Evolutionary conservation across 2,329 filamentous ascomycete species (phyloP).

Genomic region (Geosmithia morbida): DNA sequence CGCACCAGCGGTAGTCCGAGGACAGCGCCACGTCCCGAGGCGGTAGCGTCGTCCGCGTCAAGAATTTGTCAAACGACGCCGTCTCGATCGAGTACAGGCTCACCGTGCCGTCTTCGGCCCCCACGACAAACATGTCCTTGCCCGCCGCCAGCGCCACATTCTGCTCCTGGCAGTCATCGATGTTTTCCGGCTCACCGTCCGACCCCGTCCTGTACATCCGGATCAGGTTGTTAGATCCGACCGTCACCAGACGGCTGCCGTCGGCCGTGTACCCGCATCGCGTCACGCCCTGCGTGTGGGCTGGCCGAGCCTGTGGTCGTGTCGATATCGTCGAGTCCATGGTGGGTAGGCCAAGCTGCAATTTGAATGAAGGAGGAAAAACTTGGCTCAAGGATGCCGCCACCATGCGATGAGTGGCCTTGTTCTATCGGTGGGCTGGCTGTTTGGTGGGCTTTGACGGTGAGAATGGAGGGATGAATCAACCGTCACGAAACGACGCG

Average conservation of each 20-base stretch:
- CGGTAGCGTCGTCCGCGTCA: slow-evolving; percentile 73
- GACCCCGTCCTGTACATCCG: slow-evolving; percentile 85
- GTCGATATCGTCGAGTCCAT: slow-evolving; percentile 18
- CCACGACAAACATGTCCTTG: slow-evolving; percentile 73
- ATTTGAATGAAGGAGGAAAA: background rate
- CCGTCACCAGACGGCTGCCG: slow-evolving; percentile 75
- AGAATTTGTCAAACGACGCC: slow-evolving; percentile 62
- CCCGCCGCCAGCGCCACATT: slow-evolving; percentile 67
- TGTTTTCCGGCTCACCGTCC: slow-evolving; percentile 80
- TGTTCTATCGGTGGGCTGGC: background rate
- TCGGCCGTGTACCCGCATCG: slow-evolving; percentile 82
- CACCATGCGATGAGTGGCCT: background rate
- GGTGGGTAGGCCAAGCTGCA: background rate
- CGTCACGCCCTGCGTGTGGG: slow-evolving; percentile 73
- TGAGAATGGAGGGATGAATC: background rate
- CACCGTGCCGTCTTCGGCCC: slow-evolving; percentile 90
- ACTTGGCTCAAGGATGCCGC: too few relatives aligned
- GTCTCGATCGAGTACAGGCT: slow-evolving; percentile 75
- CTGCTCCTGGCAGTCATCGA: slow-evolving; percentile 81
- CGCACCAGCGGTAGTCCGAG: slow-evolving; percentile 71
- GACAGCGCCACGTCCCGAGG: slow-evolving; percentile 78
- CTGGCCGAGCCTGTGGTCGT: slow-evolving; percentile 49
- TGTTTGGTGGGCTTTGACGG: background rate
- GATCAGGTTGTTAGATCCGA: slow-evolving; percentile 85
- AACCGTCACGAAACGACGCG: background rate